Evolutionary conservation across 140 eudicot species (phyloP), one percentile per base, ranked within the genome.

Genomic region (Bidens hawaiensis): DNA sequence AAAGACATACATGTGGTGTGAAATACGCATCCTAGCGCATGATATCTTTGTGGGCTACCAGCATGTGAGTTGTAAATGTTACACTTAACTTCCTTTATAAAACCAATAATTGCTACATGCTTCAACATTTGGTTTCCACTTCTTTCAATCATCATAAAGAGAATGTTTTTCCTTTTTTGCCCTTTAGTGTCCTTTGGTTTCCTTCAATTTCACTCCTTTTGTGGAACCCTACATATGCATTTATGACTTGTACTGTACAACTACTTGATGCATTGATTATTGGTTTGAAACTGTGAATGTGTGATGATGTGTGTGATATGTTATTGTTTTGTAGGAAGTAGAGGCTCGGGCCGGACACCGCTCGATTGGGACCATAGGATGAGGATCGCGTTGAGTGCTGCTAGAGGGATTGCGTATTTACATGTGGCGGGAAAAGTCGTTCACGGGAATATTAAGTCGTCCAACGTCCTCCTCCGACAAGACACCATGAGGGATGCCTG

Each of bases 401-500:
- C 95, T 6, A 69, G 79, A 41, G 97, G 95, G 4, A 65, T 89
- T 3, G 75, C 84, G 2, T 69, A 85, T 76, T 75, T 89, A 30
- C 97, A 89, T 16, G 81, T 71, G 15, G 71, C 91, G 0, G 89
- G 81, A 19, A 85, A 80, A 26, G 72, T 89, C n/a, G 88, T 82
- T 73, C 97, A 89, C 23, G 97, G 95, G 34, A 89, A 89, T 86
- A 89, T 89, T 21, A 89, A 89, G 28, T 76, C 97, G 8, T 89
- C 97, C 55, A 89, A 89, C 68, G 34, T 89, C 68, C 94, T 87
- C 73, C 84, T 87, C 16, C 80, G 75, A 27, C 83, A 75, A 24
- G 78, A 81, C 11, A 72, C 77, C 14, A 74, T 69, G 12, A 76
- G 85, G 0, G 89, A 81, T 60, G 85, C 34, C 30, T 88, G 83